Conservation (phyloP, 129 eudicot genomes). For the Erigeron canadensis region DNA sequence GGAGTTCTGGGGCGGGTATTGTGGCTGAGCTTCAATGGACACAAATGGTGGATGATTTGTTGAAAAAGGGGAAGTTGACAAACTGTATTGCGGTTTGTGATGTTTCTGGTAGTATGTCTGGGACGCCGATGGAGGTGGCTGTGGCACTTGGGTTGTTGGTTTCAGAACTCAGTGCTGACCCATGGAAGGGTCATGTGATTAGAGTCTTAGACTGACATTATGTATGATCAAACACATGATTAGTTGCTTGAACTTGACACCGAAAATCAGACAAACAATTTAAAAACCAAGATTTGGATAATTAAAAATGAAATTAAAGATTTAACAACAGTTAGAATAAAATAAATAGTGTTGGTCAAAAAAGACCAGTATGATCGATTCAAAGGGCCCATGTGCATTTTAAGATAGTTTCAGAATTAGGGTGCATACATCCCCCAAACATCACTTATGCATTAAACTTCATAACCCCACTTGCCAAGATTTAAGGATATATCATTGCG, state of each 20-base stretch:
- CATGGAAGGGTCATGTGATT: slow-evolving; percentile 2
- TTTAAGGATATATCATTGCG: slow-evolving; percentile 38
- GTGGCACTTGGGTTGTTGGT: neutral
- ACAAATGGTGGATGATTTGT: slow-evolving; percentile 23
- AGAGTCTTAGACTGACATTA: neutral
- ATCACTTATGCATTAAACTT: slow-evolving; percentile 33
- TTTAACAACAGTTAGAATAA: slow-evolving; percentile 1
- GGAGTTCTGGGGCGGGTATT: neutral
- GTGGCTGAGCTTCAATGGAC: slow-evolving; percentile 25
- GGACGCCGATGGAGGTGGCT: slow-evolving; percentile 18
- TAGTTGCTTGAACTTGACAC: slow-evolving; percentile 31
- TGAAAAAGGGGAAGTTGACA: slow-evolving; percentile 15
- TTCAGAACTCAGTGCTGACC: neutral
- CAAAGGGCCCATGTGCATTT: slow-evolving; percentile 38
- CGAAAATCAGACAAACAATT: slow-evolving; percentile 28
- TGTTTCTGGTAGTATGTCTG: slow-evolving; percentile 19
- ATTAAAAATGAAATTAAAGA: slow-evolving; percentile 23
- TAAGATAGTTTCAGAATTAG: slow-evolving; percentile 33
- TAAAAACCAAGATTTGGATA: slow-evolving; percentile 30
- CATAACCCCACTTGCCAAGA: slow-evolving; percentile 38
- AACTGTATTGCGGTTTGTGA: slow-evolving; percentile 33
- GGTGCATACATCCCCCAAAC: slow-evolving; percentile 43
- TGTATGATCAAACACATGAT: slow-evolving; percentile 20
- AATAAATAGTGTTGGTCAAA: slow-evolving; percentile 27
- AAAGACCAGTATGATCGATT: slow-evolving; percentile 14